phyloP scores from a whole-genome alignment of 768 basidiomycete genomes.

The Clitopilus hobsonii region DNA sequence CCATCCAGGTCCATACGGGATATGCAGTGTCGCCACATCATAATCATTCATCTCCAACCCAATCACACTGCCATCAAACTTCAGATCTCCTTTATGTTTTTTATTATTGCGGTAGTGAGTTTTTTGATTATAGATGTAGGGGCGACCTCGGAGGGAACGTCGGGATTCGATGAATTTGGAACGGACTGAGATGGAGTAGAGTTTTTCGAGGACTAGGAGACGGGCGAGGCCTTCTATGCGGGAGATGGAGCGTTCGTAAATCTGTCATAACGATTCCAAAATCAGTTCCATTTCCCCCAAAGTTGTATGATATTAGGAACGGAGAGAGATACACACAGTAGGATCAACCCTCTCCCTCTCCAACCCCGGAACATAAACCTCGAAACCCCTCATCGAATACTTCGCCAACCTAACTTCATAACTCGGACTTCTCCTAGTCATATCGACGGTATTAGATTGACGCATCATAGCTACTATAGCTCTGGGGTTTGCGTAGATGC shows the following conservation, averaged over 20 bases:
- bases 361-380: slow-evolving; percentile 52
- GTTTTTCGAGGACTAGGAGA: slow-evolving; percentile 56
- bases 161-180: slow-evolving; percentile 42
- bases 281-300: not conserved
- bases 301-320: not conserved
- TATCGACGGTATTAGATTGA: slow-evolving; percentile 60
- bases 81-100: slow-evolving; percentile 53
- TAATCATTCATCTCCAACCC: slow-evolving; percentile 55
- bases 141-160: slow-evolving; percentile 46
- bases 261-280: slow-evolving; percentile 25
- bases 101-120: slow-evolving; percentile 29
- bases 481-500: slow-evolving; percentile 58
- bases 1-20: slow-evolving; percentile 61
- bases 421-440: slow-evolving; percentile 59
- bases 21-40: slow-evolving; percentile 48
- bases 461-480: slow-evolving; percentile 60
- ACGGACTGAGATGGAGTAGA: slow-evolving; percentile 39
- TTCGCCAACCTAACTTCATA: slow-evolving; percentile 61
- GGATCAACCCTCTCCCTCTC: slow-evolving; percentile 51
- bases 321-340: slow-evolving; percentile 32
- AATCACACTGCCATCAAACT: slow-evolving; percentile 32
- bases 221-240: slow-evolving; percentile 58
- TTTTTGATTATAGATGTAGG: slow-evolving; percentile 24
- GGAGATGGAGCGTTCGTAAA: slow-evolving; percentile 54
- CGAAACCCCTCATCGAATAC: slow-evolving; percentile 49